Evolutionary conservation across 352 stramenopile genomes (phyloP), one percentile per base, ranked within the genome.

Genomic region (Globisporangium lucens): DNA sequence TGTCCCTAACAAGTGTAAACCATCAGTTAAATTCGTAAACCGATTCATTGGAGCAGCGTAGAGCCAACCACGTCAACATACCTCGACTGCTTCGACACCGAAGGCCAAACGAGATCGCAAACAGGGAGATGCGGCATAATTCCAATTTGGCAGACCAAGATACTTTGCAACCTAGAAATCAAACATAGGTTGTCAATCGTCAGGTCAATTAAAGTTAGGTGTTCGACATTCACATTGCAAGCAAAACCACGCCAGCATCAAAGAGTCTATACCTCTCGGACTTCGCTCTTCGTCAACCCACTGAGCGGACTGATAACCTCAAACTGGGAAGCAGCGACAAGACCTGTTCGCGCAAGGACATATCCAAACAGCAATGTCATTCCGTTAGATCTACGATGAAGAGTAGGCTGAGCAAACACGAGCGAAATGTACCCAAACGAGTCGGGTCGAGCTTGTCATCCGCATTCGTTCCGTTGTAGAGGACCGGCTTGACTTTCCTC

Each of bases 381-480:
- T 5, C 4, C 38, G 13, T 49, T 15, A 49, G 41, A 9, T n/a
- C 41, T 20, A 20, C 41, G 4, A 49, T n/a, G 41, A n/a, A 49
- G 8, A 49, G 4, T 15, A 49, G 41, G 4, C 5, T 2, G 9
- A 33, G 1, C 29, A 59, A 15, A 7, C 5, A 6, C 5, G 9
- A 10, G 30, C 13, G 8, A 10, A 1, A 15, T 35, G 4, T 5
- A 61, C 56, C 46, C 36, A 70, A 61, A 20, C 97, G 80, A 0
- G 96, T 99, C 10, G 90, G 85, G 75, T 99, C 97, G 53, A 89
- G 69, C 15, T 91, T 79, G 68, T 99, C 97, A 66, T 99, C 96
- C 1, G 87, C 87, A 69, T 99, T 99, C 0, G 97, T 99, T 60
- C 97, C 97, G 74, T 99, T 99, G 85, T 98, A 99, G 9, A 99